These are phyloP conservation scores for Neonectria coccinea DNA, from an alignment of 2,329 filamentous ascomycete species.

Conservation along the genomic window DNA sequence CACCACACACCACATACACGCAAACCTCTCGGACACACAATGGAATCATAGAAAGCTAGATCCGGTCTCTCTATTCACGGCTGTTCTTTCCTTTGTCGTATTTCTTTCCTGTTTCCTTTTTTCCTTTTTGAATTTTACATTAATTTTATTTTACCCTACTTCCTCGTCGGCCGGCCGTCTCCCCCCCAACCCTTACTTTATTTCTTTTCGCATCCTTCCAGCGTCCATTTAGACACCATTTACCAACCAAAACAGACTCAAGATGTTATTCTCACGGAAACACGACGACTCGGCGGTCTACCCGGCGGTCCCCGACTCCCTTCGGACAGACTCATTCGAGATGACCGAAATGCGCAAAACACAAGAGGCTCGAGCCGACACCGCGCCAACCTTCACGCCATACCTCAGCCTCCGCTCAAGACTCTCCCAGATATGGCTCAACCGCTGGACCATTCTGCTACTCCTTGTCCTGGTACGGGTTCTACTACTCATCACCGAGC, in stretches of 20 bases:
- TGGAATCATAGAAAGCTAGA: constrained; percentile 46
- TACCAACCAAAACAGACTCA: constrained; percentile 48
- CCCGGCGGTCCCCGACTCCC: constrained; percentile 53
- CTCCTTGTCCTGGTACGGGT: constrained; percentile 86
- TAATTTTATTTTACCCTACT: constrained; percentile 30
- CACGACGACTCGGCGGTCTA: constrained; percentile 48
- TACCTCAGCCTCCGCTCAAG: constrained; percentile 91
- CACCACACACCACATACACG: background rate
- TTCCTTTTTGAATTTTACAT: constrained; percentile 21
- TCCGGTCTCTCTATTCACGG: constrained; percentile 24
- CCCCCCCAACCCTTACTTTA: constrained; percentile 11
- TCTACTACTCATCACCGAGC: constrained; percentile 77
- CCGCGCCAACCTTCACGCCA: constrained; percentile 81
- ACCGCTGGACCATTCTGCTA: constrained; percentile 93
- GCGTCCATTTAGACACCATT: constrained; percentile 31
- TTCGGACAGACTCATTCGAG: constrained; percentile 54
- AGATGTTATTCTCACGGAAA: constrained; percentile 54
- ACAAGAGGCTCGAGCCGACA: constrained; percentile 58
- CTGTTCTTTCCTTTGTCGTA: constrained; percentile 24
- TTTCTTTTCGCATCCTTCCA: constrained; percentile 22
- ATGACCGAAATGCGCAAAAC: constrained; percentile 49
- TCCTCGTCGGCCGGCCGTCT: constrained; percentile 22
- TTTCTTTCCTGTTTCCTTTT: constrained; percentile 22
- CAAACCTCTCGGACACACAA: constrained; percentile 32
- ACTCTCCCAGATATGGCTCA: constrained; percentile 96